Base-by-base conservation (phyloP, 1,284 basidiomycete species). In the Cystobasidiaceae sp. region DNA sequence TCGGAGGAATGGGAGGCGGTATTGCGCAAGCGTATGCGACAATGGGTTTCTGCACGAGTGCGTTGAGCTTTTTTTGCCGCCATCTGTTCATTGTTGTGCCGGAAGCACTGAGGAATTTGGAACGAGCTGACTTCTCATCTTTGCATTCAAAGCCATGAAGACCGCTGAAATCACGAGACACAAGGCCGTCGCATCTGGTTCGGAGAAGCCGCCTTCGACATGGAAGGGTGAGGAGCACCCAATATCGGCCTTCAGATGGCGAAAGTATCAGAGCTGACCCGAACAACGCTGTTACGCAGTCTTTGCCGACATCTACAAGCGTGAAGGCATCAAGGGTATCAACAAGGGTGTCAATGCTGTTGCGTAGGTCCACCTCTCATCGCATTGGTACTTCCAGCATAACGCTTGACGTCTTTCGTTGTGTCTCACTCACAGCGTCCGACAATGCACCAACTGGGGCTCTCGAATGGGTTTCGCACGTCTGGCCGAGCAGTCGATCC, bases 331-430 rank as follows among this genome's bases (percentile, higher is more conserved):
- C 76, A 84, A 85, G 58, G 96, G 96, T 65, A 93, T 99, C 75
- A 98, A 99, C 85, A 98, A 97, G 82, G 96, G 96, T 79, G 96
- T 98, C 68, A 97, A 99, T 74, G 96, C 96, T 25, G 96, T 99
- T 52, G 96, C 93, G 41, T 68, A 32, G 51, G 66, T 57, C n/a
- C n/a, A n/a, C n/a, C n/a, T n/a, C n/a, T n/a, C n/a, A n/a, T n/a
- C n/a, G n/a, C n/a, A n/a, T n/a, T n/a, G n/a, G n/a, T n/a, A n/a
- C n/a, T n/a, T n/a, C n/a, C n/a, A n/a, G n/a, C n/a, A n/a, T n/a
- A n/a, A 11, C 52, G 68, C 19, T 59, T 70, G 3, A 68, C 46
- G 44, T 19, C 23, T 25, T 13, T 32, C 58, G 15, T 32, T 4
- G 4, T 23, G 4, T 30, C 23, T 41, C n/a, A n/a, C n/a, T 28